Evolutionary conservation across 495 filamentous ascomycete species (phyloP), one percentile per base, ranked within the genome.

Genomic region (Diplogelasinospora grovesii): DNA sequence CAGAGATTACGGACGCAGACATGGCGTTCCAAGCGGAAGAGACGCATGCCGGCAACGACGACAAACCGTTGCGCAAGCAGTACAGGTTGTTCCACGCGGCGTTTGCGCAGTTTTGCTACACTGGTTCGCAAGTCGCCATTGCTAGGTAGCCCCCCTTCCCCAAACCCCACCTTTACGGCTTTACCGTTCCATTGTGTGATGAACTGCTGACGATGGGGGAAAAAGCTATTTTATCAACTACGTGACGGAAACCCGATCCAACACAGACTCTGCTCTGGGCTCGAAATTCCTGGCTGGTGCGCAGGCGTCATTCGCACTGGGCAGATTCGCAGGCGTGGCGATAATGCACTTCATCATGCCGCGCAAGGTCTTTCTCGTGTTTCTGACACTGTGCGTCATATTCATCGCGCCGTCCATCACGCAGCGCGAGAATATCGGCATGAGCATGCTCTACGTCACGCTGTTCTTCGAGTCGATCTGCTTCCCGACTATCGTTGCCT

Each of bases 1-100:
- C 82, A 20, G 81, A 86, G 58, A 74, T 86, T 49, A 85, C 81
- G 3, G 82, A 88, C 50, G 79, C 81, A 22, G 81, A 85, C 56
- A 84, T 84, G 79, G 74, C 32, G 22, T 48, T 46, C 38, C 50
- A 68, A 16, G 68, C 69, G 24, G 73, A 69, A 47, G 68, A 67
- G 33, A 61, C 56, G 25, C 48, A 64, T 8, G 60, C 55, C 13
- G 64, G 53, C 37, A 54, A 57, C 36, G 65, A 67, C 22, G 64
- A 70, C 49, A 67, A 69, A 53, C 69, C 79, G 0, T 63, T 85
- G 45, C 50, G 61, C 31, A 78, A 78, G 43, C 78, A 85, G 43
- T 82, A 79, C 56, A 74, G 67, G 6, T 66, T 86, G 4, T 84
- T 85, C 65, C 76, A 74, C 50, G 82, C 77, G 11, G 70, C 77